Percentiles rank a stretch among this genome's conserved stretches.
phyloP scores from a whole-genome alignment of 257 asterid species.

The Dorcoceras hygrometricum region DNA sequence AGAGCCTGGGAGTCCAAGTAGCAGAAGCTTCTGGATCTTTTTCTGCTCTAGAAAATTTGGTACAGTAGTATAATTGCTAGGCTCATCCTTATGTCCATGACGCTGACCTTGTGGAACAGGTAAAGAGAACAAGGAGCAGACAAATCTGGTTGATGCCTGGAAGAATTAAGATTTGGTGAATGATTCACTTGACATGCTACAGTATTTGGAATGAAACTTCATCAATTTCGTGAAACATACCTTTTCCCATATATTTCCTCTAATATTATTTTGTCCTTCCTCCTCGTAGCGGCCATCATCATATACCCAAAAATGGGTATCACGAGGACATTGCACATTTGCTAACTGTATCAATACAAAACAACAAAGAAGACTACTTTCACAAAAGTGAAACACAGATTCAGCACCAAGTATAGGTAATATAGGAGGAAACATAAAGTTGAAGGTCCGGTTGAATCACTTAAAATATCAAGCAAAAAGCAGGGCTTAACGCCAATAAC shows the following conservation, averaged over 20 bases:
- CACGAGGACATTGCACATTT: slow-evolving; percentile 94
- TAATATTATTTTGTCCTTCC: slow-evolving; percentile 96
- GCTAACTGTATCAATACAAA: slow-evolving; percentile 60
- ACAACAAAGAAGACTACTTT: slow-evolving; percentile 16
- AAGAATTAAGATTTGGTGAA: slow-evolving; percentile 16
- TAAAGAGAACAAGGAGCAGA: slow-evolving; percentile 82
- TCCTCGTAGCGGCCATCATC: slow-evolving; percentile 98
- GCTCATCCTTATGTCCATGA: slow-evolving; percentile 66
- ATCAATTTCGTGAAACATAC: slow-evolving; percentile 28
- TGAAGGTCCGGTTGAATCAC: not conserved
- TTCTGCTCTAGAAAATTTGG: slow-evolving; percentile 80
- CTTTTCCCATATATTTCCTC: slow-evolving; percentile 99
- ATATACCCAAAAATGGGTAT: slow-evolving; percentile 97
- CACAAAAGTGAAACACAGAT: slow-evolving; percentile 9
- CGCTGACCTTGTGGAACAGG: slow-evolving; percentile 91
- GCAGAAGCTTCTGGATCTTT: slow-evolving; percentile 74
- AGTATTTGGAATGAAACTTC: slow-evolving; percentile 5
- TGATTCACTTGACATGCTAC: slow-evolving; percentile 12
- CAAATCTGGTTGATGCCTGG: slow-evolving; percentile 83
- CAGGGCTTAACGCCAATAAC: not conserved
- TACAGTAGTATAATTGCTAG: slow-evolving; percentile 64
- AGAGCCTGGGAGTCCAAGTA: slow-evolving; percentile 82
- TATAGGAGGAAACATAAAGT: slow-evolving; percentile 16
- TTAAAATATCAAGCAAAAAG: not conserved
- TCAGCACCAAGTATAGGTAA: not conserved